phyloP scores from a whole-genome alignment of 257 asterid species.

The Thymus mandschuricus region DNA sequence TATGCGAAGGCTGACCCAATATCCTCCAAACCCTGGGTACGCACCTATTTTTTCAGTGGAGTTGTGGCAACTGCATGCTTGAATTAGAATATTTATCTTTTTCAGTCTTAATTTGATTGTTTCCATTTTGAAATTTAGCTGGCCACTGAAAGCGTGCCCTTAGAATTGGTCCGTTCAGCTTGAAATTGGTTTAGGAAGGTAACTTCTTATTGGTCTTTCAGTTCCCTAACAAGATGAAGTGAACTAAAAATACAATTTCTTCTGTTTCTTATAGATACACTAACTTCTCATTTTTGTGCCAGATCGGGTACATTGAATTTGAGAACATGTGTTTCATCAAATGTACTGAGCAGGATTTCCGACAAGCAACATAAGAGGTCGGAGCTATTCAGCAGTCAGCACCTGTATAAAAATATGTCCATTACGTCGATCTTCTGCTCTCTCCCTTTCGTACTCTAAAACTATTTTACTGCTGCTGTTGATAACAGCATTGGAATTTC shows the following conservation, averaged over 20 bases:
- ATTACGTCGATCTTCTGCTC: not conserved
- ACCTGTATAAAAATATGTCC: not conserved
- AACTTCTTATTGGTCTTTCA: slow-evolving; percentile 8
- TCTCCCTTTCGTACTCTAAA: not conserved
- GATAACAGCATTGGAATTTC: not conserved
- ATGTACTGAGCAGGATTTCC: not conserved
- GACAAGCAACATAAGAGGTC: slow-evolving; percentile 1
- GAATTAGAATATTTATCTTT: slow-evolving; percentile 9
- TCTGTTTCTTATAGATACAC: slow-evolving; percentile 10
- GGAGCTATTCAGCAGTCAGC: slow-evolving; percentile 13
- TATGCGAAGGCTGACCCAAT: slow-evolving; percentile 50
- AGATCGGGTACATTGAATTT: not conserved
- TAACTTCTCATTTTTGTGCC: slow-evolving; percentile 2
- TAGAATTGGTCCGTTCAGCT: slow-evolving; percentile 72
- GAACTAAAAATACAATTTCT: slow-evolving; percentile 4
- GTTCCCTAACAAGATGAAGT: not conserved
- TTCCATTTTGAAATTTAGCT: slow-evolving; percentile 39
- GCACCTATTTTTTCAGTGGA: slow-evolving; percentile 26
- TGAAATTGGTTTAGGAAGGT: slow-evolving; percentile 54
- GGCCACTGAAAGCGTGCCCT: slow-evolving; percentile 76
- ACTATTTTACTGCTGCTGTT: not conserved
- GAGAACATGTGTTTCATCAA: not conserved
- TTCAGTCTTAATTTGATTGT: slow-evolving; percentile 21
- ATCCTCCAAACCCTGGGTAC: slow-evolving; percentile 69
- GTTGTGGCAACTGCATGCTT: not conserved